Base-by-base conservation (phyloP, 1,139 yeast genomes). In the Scheffersomyces cryptocercus region DNA sequence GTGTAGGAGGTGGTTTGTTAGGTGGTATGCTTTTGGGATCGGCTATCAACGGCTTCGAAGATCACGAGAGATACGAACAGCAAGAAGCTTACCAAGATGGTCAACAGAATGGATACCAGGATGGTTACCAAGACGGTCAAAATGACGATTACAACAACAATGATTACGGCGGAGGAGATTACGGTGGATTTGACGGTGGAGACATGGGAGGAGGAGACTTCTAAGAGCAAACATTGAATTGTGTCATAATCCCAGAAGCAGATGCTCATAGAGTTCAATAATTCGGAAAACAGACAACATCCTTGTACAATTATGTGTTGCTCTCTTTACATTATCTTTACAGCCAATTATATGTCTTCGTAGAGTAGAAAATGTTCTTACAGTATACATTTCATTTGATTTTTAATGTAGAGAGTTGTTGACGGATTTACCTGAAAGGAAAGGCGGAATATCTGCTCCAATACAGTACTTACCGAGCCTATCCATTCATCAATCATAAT, bases 1-100 rank as follows among this genome's bases (percentile, higher is more conserved):
- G 95, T 53, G 85, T 82, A 0, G 95, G 93, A 53, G 93, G 86
- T 28, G 96, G 96, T 65, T 59, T 87, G 44, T 64, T 87, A 5
- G 95, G 95, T 45, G 95, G 95, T 47, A 68, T 82, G 71, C 62
- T 62, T 10, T 61, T 77, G 32, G 69, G 77, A 47, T 56, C 62
- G 16, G 66, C 71, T 63, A 36, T 55, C 37, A 35, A 52, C 20
- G 60, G 58, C 26, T 54, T 46, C 29, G 54, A 51, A 28, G 51
- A 61, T 20, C 64, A 61, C 45, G 61, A 61, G 16, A 16, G 20
- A 16, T 16, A 16, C 20, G 20, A 31, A 31, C 50, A 59, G 37
- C 42, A 51, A 40, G 62, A 59, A 24, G 70, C 62, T 2, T 63
- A 66, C 45, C 54, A 68, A 35, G 65, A 69, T 20, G 75, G 71